Conservation (phyloP, 331 rosid genomes). For the Acacia pycnantha region DNA sequence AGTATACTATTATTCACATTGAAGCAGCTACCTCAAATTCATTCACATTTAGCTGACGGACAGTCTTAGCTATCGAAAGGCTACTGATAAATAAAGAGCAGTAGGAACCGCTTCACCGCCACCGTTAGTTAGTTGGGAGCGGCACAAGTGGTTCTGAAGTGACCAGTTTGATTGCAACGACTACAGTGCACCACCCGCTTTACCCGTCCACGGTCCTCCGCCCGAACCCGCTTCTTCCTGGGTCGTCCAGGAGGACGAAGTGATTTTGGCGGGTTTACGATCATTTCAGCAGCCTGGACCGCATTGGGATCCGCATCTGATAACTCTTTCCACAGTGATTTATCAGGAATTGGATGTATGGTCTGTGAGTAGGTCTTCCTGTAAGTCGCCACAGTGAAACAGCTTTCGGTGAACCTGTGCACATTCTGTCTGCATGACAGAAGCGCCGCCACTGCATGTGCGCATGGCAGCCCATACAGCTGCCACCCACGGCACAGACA, state of each 20-base stretch:
- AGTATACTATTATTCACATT: slow-evolving; percentile 31
- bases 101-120: background rate
- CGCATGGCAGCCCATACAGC: slow-evolving; percentile 88
- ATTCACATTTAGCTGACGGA: slow-evolving; percentile 41
- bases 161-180: slow-evolving; percentile 93
- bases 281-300: slow-evolving; percentile 38
- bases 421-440: slow-evolving; percentile 90
- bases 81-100: slow-evolving; percentile 6
- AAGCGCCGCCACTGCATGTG: slow-evolving; percentile 96
- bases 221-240: slow-evolving; percentile 82
- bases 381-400: slow-evolving; percentile 85
- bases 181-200: slow-evolving; percentile 93
- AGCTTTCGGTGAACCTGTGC: slow-evolving; percentile 88
- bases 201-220: slow-evolving; percentile 86
- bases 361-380: slow-evolving; percentile 89
- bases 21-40: slow-evolving; percentile 35
- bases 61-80: slow-evolving; percentile 34
- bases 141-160: slow-evolving; percentile 93
- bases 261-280: slow-evolving; percentile 76
- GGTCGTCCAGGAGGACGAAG: slow-evolving; percentile 89
- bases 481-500: slow-evolving; percentile 95
- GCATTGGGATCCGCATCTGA: slow-evolving; percentile 59
- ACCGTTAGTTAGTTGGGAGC: slow-evolving; percentile 52
- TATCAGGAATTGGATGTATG: slow-evolving; percentile 89
- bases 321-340: slow-evolving; percentile 75